Conservation (phyloP, 139 green algal genomes). For the Eudorina sp. region DNA sequence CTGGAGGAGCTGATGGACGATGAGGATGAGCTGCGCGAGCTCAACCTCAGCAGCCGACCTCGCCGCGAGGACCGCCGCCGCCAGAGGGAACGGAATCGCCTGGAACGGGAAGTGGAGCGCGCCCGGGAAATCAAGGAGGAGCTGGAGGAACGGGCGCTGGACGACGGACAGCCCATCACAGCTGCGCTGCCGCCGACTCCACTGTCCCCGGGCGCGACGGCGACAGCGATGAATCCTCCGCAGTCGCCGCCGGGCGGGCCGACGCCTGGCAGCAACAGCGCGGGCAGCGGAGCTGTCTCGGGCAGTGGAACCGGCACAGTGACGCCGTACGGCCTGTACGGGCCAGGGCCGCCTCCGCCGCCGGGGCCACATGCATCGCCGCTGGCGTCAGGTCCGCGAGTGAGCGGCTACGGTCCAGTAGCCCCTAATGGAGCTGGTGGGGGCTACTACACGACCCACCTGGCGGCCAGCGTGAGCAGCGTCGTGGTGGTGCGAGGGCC, state of each 20-base stretch:
- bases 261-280: not conserved
- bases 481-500: not conserved
- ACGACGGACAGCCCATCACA: slow-evolving; percentile 52
- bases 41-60: slow-evolving; percentile 90
- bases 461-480: not conserved
- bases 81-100: slow-evolving; percentile 83
- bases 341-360: not conserved
- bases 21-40: slow-evolving; percentile 91
- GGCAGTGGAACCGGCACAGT: not conserved
- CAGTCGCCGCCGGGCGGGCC: not conserved
- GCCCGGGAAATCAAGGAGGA: slow-evolving; percentile 62
- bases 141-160: slow-evolving; percentile 53
- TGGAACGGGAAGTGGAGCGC: slow-evolving; percentile 85
- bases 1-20: slow-evolving; percentile 95
- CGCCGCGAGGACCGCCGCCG: slow-evolving; percentile 82
- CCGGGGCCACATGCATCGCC: not conserved
- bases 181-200: slow-evolving; percentile 2
- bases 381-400: not conserved
- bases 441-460: not conserved
- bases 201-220: not conserved
- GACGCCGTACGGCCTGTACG: slow-evolving; percentile 13
- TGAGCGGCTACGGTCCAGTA: not conserved
- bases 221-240: not conserved
- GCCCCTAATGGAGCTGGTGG: not conserved
- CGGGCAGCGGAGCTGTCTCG: not conserved